Base-by-base conservation (phyloP, 2,329 filamentous ascomycete genomes). In the Colletotrichum higginsianum region DNA sequence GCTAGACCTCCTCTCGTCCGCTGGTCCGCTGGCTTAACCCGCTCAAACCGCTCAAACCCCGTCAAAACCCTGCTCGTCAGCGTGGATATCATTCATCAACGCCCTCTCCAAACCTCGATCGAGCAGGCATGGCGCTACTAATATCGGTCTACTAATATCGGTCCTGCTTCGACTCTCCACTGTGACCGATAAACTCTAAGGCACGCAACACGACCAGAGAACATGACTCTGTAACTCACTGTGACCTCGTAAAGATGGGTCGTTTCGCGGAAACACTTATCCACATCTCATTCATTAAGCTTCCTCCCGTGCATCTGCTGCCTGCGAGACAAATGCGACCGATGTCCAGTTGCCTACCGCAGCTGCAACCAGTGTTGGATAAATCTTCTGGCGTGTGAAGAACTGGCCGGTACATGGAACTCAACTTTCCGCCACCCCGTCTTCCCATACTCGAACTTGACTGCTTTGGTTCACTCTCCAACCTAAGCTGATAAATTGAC, bases 181-280 rank as follows among this genome's bases (percentile, higher is more conserved):
- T 38, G 9, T 38, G 35, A 8, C 35, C 35, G 38, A 66, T 56
- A 35, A 68, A 68, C 50, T 52, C 60, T 50, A 63, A 63, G 61
- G 61, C 61, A 49, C 61, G 61, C 46, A 69, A 69, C 56, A 67
- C 55, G 35, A 61, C n/a, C 13, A 18, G 67, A 61, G 67, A 61
- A 61, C 62, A 70, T 70, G 67, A 70, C 55, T 66, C 67, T 67
- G 55, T 49, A 56, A 53, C 62, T 52, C 55, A 61, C 49, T 35
- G 50, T n/a, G 8, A 49, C 26, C 67, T 71, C 67, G 57, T 71
- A 61, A 62, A 71, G 23, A 71, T 67, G 63, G 63, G 67, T n/a
- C 67, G 56, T 56, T 56, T 50, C 63, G 57, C 30, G 30, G 46
- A 61, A 61, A 46, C 56, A n/a, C n/a, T 26, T 71, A 61, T 57